Conservation (phyloP, 495 filamentous ascomycete species). For the Penicillium alfredii region DNA sequence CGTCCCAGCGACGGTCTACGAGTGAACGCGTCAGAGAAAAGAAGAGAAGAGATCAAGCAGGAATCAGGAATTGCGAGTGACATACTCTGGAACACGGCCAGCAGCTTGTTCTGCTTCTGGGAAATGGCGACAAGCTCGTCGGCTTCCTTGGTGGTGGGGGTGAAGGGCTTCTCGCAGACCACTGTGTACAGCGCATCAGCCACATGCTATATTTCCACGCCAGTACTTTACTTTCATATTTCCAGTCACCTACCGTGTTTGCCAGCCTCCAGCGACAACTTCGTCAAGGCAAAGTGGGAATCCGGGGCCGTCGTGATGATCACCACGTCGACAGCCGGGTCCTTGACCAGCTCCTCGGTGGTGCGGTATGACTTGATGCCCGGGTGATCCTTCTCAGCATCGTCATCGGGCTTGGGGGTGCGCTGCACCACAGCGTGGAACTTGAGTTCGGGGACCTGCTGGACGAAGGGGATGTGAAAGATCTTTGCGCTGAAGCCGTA, state of each 20-base stretch:
- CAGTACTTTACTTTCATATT: too few relatives aligned
- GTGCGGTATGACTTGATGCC: conserved; percentile 57
- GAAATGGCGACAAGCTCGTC: conserved; percentile 62
- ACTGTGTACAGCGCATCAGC: too few relatives aligned
- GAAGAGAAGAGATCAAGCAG: too few relatives aligned
- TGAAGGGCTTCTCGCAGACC: conserved; percentile 86
- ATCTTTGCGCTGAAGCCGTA: conserved; percentile 79
- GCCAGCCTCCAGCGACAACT: conserved; percentile 61
- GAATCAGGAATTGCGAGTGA: too few relatives aligned
- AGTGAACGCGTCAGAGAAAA: too few relatives aligned
- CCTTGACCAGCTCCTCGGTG: conserved; percentile 57
- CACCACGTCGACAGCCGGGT: conserved; percentile 62
- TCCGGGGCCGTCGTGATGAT: conserved; percentile 71
- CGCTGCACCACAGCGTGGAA: conserved; percentile 80
- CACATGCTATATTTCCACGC: too few relatives aligned
- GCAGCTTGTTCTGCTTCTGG: conserved; percentile 49
- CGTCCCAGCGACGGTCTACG: conserved; percentile 71
- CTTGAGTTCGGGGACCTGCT: conserved; percentile 54
- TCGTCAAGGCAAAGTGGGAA: conserved; percentile 62
- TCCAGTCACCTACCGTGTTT: conserved; percentile 55
- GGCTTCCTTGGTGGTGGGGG: conserved; percentile 65
- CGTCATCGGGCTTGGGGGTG: conserved; percentile 55
- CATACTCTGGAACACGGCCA: conserved; percentile 80
- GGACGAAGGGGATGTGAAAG: conserved; percentile 88
- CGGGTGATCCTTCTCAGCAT: conserved; percentile 63